A percentile compares a stretch with the other conserved stretches of the same genome.
Evolutionary conservation across 2,329 filamentous ascomycete genomes (phyloP).

Genomic region (Byssochlamys sp.): DNA sequence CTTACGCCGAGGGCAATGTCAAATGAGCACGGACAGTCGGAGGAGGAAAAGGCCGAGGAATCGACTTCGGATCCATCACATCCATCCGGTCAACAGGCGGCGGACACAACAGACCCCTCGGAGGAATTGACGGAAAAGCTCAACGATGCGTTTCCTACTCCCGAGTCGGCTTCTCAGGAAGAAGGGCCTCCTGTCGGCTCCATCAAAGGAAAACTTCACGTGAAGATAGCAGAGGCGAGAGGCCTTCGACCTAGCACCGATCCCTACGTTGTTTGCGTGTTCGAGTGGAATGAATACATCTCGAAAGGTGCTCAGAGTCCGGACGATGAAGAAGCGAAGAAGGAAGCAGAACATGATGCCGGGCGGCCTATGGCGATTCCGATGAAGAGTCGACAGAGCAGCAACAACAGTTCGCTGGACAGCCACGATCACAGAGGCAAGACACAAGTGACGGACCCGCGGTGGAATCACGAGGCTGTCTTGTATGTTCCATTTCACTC

Average conservation of each 20-base stretch:
- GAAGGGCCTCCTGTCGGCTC: slow-evolving; percentile 57
- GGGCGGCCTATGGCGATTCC: slow-evolving; percentile 86
- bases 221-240: slow-evolving; percentile 78
- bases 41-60: slow-evolving; percentile 11
- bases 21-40: slow-evolving; percentile 41
- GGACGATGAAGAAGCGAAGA: slow-evolving; percentile 50
- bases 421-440: slow-evolving; percentile 48
- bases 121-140: slow-evolving; percentile 29
- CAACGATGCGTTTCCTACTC: slow-evolving; percentile 26
- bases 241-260: slow-evolving; percentile 73
- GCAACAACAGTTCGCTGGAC: slow-evolving; percentile 76
- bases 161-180: slow-evolving; percentile 16
- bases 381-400: slow-evolving; percentile 93
- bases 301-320: slow-evolving; percentile 68
- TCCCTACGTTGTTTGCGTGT: slow-evolving; percentile 92
- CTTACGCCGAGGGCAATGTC: slow-evolving; percentile 84
- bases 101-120: slow-evolving; percentile 18
- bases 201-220: slow-evolving; percentile 76
- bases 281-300: slow-evolving; percentile 92
- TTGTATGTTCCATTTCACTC: slow-evolving; percentile 60
- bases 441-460: slow-evolving; percentile 67
- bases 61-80: slow-evolving; percentile 12
- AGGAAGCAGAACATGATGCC: slow-evolving; percentile 64
- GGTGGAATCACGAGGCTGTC: slow-evolving; percentile 88
- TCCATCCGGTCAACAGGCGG: slow-evolving; percentile 9